Conservation (phyloP, 257 asterid species). For the Jaltomata sinuosa region DNA sequence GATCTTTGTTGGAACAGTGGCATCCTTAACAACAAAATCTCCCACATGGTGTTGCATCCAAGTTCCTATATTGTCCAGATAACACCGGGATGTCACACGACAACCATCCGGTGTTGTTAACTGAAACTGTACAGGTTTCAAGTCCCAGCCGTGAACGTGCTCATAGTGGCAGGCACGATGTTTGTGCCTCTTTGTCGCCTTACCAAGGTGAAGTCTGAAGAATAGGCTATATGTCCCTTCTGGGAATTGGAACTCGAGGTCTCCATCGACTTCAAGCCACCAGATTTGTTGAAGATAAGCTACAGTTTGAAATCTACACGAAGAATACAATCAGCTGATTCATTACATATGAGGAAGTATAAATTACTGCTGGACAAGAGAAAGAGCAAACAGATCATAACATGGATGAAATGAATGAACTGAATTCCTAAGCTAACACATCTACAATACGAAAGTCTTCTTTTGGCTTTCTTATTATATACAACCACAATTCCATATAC, state of each 20-base stretch:
- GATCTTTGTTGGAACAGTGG: constrained; percentile 28
- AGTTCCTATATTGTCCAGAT: constrained; percentile 43
- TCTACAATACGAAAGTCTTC: not conserved
- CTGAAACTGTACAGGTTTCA: constrained; percentile 62
- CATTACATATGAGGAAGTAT: not conserved
- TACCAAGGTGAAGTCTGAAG: constrained; percentile 70
- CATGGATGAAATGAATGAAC: not conserved
- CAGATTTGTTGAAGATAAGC: constrained; percentile 87
- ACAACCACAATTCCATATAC: not conserved
- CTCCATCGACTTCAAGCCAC: constrained; percentile 88
- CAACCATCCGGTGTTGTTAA: constrained; percentile 47
- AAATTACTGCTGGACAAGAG: not conserved
- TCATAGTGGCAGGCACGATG: constrained; percentile 37
- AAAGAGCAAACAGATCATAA: not conserved
- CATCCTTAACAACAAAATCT: constrained; percentile 47
- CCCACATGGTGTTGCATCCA: constrained; percentile 75
- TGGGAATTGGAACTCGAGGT: constrained; percentile 60
- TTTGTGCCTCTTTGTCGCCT: constrained; percentile 34
- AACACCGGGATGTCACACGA: constrained; percentile 22
- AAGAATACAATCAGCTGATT: not conserved
- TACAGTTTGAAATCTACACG: constrained; percentile 53
- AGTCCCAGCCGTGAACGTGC: constrained; percentile 75
- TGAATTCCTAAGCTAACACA: not conserved
- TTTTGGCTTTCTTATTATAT: not conserved
- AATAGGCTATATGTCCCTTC: constrained; percentile 62